Conservation (phyloP, 139 green algal species). For the Chlorella sorokiniana region DNA sequence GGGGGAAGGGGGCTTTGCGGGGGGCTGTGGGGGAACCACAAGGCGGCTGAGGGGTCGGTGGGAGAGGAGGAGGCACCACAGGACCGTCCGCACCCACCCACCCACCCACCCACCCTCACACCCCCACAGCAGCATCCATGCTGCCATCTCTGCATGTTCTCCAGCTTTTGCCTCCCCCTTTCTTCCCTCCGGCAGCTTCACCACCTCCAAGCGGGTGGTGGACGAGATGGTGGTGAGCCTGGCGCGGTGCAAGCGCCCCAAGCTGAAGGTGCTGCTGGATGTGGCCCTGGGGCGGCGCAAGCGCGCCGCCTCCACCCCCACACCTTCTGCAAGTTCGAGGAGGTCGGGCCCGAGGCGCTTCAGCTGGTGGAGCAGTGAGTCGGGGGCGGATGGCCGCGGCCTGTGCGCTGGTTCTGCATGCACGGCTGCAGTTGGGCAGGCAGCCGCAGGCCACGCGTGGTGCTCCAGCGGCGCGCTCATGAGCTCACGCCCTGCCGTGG, state of each 20-base stretch:
- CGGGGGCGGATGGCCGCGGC: no score
- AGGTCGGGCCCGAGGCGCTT: constrained; percentile 32
- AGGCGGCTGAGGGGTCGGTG: no score
- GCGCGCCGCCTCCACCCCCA: background rate
- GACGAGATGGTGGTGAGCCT: constrained; percentile 57
- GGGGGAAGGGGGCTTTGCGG: background rate
- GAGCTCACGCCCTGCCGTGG: background rate
- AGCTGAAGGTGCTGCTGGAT: constrained; percentile 8
- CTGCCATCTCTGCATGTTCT: no score
- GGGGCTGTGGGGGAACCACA: no score
- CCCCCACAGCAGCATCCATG: no score
- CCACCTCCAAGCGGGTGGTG: constrained; percentile 40
- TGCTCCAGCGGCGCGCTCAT: no score
- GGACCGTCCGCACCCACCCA: background rate
- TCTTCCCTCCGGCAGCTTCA: constrained; percentile 7
- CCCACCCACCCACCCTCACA: background rate
- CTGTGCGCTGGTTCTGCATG: no score
- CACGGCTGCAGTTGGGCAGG: no score
- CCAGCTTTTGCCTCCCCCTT: background rate
- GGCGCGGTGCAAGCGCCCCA: constrained; percentile 55
- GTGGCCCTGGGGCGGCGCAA: constrained; percentile 30
- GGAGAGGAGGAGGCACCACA: no score
- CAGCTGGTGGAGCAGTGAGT: constrained; percentile 25
- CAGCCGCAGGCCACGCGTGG: no score
- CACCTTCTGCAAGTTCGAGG: constrained; percentile 42